Evolutionary conservation across 1,284 basidiomycete species (phyloP), one percentile per base, ranked within the genome.

Genomic region (Papiliotrema fonsecae): DNA sequence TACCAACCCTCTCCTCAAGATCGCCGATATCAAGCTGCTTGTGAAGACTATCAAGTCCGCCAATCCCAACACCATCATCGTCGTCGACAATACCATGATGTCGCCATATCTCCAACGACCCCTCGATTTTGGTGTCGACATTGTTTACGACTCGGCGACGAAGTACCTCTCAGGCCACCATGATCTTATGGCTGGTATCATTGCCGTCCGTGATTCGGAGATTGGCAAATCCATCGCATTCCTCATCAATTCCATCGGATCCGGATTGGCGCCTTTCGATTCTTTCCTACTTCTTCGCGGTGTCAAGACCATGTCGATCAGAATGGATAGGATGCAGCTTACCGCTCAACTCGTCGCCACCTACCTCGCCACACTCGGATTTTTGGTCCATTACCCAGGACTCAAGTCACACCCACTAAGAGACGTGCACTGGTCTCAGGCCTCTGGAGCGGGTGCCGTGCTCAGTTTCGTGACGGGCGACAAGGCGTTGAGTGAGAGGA

Each of bases 71-170:
- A 91, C 91, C 1, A 69, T 94, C 61, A 77, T 97, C 54, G 88
- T 97, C 26, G 90, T 93, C 22, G 96, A 99, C 75, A 99, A 99
- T 74, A 98, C 96, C 56, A 98, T 98, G 96, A 97, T 98, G 93
- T 97, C 92, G 65, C 96, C 96, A 10, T 98, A 97, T 74, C 80
- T 98, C 18, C 93, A 97, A 75, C 79, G 93, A 47, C 96, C 96
- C 2, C 81, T 98, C 45, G 91, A 97, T 67, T 85, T 96, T 54
- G 96, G 96, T 25, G 90, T 87, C 40, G 96, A 99, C 67, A 83
- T 98, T 45, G 93, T 97, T 16, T 98, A 98, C 69, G 96, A 99
- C 74, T 94, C 90, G 52, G 96, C 85, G 10, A 98, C 96, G 35
- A 99, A 99, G 75, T 99, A 97, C 73, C 81, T 99, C 44, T 89